Percentiles rank a stretch among this genome's conserved stretches.
Conservation (phyloP, 371 early-diverging fungal genomes). For the Conidiobolus incongruus region DNA sequence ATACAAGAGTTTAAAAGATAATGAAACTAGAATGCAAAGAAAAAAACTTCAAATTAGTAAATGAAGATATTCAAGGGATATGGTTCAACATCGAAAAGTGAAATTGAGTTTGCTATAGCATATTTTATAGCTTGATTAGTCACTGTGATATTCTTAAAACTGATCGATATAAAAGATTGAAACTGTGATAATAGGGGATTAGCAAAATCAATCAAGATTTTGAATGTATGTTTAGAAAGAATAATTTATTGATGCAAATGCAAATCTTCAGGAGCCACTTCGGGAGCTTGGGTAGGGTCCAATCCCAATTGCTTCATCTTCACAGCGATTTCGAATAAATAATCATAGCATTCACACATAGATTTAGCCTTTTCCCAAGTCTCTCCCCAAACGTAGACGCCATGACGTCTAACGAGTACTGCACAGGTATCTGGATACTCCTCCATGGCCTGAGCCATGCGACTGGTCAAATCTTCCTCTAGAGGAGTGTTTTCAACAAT, state of each 20-base stretch:
- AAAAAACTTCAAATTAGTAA: too few species aligned
- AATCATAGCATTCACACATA: conserved; percentile 97
- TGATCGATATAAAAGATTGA: too few species aligned
- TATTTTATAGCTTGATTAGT: too few species aligned
- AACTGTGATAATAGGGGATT: too few species aligned
- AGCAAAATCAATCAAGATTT: too few species aligned
- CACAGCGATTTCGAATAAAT: conserved; percentile 87
- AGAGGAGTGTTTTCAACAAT: conserved; percentile 91
- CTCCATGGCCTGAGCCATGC: conserved; percentile 84
- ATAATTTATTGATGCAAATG: conserved; percentile 2
- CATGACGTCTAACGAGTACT: conserved; percentile 79
- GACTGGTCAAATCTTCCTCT: conserved; percentile 76
- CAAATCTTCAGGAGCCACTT: conserved; percentile 6
- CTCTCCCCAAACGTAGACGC: conserved; percentile 85
- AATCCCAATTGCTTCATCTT: conserved; percentile 69
- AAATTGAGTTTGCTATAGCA: too few species aligned
- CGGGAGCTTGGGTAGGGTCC: conserved; percentile 37
- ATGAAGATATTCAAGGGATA: too few species aligned
- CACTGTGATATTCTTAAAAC: too few species aligned
- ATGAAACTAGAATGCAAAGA: too few species aligned
- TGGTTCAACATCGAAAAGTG: too few species aligned
- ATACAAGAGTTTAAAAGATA: too few species aligned
- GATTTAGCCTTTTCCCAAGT: conserved; percentile 91
- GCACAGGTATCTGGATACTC: conserved; percentile 85
- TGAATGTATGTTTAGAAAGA: neutral